phyloP scores from a whole-genome alignment of 345 rosid genomes.

The Gossypium ekmanianum region DNA sequence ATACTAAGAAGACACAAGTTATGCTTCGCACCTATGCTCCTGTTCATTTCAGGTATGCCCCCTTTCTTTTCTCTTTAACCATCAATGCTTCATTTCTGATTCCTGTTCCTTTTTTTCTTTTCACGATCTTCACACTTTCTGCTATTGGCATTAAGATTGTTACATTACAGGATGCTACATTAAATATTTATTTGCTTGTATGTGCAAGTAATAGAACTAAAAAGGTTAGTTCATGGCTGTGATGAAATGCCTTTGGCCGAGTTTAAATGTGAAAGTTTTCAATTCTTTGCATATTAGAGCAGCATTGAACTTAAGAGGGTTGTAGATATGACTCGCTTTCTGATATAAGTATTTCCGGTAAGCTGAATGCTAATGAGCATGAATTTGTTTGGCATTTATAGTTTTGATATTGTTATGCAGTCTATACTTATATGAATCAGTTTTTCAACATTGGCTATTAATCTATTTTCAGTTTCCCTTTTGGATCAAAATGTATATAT shows the following conservation, averaged over 20 bases:
- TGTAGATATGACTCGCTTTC: background rate
- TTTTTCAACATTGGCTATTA: too few relatives aligned
- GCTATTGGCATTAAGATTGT: background rate
- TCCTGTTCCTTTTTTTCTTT: background rate
- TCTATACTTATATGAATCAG: background rate
- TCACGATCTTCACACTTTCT: background rate
- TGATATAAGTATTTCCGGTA: background rate
- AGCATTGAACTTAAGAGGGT: background rate
- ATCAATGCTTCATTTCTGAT: background rate
- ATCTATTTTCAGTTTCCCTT: too few relatives aligned
- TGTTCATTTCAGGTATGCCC: conserved; percentile 59
- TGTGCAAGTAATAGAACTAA: background rate
- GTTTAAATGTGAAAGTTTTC: background rate
- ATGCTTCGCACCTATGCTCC: conserved; percentile 62
- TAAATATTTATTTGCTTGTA: background rate
- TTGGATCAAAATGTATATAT: background rate
- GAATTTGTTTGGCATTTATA: background rate
- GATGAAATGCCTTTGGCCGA: background rate
- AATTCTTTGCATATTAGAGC: background rate
- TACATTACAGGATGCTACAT: background rate
- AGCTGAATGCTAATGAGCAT: conserved; percentile 1
- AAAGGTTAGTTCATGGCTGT: conserved; percentile 61
- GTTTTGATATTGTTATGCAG: background rate
- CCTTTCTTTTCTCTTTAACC: background rate
- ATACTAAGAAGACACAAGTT: conserved; percentile 47